Percentiles rank a stretch among this genome's conserved stretches.
phyloP scores from a whole-genome alignment of 768 basidiomycete species.

The Tulasnella sp. region DNA sequence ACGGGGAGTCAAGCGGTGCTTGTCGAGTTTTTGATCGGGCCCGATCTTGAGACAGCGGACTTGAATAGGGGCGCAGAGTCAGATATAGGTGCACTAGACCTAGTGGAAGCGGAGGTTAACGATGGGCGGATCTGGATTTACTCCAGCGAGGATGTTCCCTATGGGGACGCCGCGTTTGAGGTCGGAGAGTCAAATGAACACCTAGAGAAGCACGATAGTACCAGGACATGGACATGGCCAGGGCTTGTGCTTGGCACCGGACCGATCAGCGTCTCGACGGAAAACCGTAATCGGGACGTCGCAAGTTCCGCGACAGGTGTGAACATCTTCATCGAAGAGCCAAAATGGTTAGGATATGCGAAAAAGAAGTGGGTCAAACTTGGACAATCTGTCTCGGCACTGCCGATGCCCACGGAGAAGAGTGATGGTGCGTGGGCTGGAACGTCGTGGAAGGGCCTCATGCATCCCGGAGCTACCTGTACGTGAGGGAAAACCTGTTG shows the following conservation, averaged over 20 bases:
- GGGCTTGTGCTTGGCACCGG: background rate
- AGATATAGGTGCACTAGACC: background rate
- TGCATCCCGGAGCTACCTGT: too few species aligned
- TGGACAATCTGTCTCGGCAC: too few species aligned
- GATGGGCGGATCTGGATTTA: slow-evolving; percentile 6
- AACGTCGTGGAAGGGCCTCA: too few species aligned
- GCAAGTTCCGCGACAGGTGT: background rate
- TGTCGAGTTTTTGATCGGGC: slow-evolving; percentile 11
- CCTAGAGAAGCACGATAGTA: background rate
- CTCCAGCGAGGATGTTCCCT: background rate
- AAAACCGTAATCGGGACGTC: background rate
- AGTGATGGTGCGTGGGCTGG: too few species aligned
- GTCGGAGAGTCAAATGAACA: background rate
- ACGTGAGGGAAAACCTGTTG: background rate
- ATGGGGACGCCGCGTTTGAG: background rate
- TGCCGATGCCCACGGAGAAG: too few species aligned
- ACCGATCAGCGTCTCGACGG: background rate
- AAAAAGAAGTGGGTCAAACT: slow-evolving; percentile 3
- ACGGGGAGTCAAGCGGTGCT: background rate
- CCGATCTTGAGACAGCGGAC: slow-evolving; percentile 7
- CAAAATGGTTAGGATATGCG: slow-evolving; percentile 6
- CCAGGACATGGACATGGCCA: background rate
- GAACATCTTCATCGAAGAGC: background rate
- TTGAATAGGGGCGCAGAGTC: background rate
- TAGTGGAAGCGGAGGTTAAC: slow-evolving; percentile 9